phyloP scores from a whole-genome alignment of 2,329 filamentous ascomycete species.

The Pseudogymnoascus sp. region DNA sequence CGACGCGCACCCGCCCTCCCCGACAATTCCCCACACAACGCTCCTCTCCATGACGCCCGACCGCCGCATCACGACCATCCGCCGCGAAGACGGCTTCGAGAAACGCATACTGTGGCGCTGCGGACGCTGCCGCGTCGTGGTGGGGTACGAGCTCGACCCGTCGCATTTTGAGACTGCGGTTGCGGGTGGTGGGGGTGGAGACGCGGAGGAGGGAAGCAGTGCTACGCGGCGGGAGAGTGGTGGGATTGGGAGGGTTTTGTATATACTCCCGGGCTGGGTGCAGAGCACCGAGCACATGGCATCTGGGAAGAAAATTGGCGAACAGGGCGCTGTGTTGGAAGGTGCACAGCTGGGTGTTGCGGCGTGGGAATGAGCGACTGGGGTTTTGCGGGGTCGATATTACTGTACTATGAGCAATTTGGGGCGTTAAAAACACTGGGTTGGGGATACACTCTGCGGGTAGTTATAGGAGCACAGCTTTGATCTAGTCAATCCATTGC shows the following conservation, averaged over 20 bases:
- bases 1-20: slow-evolving; percentile 15
- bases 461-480: background rate
- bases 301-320: slow-evolving; percentile 27
- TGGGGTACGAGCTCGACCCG: slow-evolving; percentile 54
- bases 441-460: background rate
- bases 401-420: background rate
- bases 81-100: slow-evolving; percentile 56
- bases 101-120: slow-evolving; percentile 53
- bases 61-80: slow-evolving; percentile 41
- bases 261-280: slow-evolving; percentile 51
- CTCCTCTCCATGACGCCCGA: slow-evolving; percentile 42
- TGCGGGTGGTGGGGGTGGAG: slow-evolving; percentile 14
- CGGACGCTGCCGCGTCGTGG: slow-evolving; percentile 48
- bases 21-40: slow-evolving; percentile 34
- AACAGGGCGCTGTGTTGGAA: slow-evolving; percentile 27
- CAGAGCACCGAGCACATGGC: slow-evolving; percentile 49
- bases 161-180: slow-evolving; percentile 33
- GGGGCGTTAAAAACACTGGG: background rate
- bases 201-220: slow-evolving; percentile 18
- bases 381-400: background rate
- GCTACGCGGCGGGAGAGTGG: slow-evolving; percentile 22
- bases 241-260: slow-evolving; percentile 39
- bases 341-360: slow-evolving; percentile 23
- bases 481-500: background rate
- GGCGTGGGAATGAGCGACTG: slow-evolving; percentile 27